phyloP scores from a whole-genome alignment of 345 rosid genomes.

The Eucalyptus erythrocorys region DNA sequence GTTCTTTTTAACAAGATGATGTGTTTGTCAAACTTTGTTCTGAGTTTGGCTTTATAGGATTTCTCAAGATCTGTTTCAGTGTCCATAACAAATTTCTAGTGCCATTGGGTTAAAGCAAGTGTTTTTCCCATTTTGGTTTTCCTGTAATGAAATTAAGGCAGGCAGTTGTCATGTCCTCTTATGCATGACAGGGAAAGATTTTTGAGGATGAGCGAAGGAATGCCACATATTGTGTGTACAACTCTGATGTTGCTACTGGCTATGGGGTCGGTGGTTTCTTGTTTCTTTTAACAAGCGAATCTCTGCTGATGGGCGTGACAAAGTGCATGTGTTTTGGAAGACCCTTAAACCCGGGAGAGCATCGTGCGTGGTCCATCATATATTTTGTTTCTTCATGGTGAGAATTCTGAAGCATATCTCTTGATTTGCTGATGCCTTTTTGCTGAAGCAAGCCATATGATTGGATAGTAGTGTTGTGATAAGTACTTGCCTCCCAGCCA shows the following conservation, averaged over 20 bases:
- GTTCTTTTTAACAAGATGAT: neutral
- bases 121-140: neutral
- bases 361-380: conserved; percentile 94
- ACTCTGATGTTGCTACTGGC: conserved; percentile 92
- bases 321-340: conserved; percentile 96
- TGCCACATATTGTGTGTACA: conserved; percentile 63
- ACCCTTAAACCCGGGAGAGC: conserved; percentile 66
- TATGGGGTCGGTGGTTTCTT: conserved; percentile 92
- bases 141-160: neutral
- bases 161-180: neutral
- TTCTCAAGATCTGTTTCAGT: neutral
- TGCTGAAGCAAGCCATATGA: neutral
- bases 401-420: conserved; percentile 1
- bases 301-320: conserved; percentile 84
- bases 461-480: neutral
- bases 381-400: conserved; percentile 84
- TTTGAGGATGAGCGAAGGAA: conserved; percentile 25
- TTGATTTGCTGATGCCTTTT: neutral
- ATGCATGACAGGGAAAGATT: conserved; percentile 44
- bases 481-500: neutral
- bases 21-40: neutral
- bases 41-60: neutral
- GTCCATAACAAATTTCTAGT: neutral
- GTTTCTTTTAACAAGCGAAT: conserved; percentile 83
- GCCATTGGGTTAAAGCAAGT: neutral